Evolutionary conservation across 2,329 filamentous ascomycete species (phyloP).

Genomic region (Cryphonectria radicalis): DNA sequence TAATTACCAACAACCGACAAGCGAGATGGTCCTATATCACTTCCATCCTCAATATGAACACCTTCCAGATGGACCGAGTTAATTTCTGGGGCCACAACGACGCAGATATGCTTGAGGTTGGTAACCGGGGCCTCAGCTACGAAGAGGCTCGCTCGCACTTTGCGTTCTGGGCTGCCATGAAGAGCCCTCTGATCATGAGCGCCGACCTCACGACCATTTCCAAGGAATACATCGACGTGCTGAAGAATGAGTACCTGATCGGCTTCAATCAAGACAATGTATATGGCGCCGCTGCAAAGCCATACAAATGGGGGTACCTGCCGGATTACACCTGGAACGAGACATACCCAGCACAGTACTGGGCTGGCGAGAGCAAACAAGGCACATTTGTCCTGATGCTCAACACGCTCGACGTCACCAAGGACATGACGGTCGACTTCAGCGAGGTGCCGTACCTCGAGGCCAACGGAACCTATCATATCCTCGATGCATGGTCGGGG

Average conservation of each 20-base stretch:
- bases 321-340: constrained; percentile 54
- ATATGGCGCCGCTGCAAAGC: constrained; percentile 47
- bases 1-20: constrained; percentile 39
- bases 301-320: constrained; percentile 55
- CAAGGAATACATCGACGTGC: constrained; percentile 43
- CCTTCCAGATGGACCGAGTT: constrained; percentile 47
- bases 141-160: constrained; percentile 55
- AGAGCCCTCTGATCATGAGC: constrained; percentile 55
- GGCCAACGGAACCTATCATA: constrained; percentile 18
- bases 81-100: constrained; percentile 57
- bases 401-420: constrained; percentile 42
- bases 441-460: constrained; percentile 44
- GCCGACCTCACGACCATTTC: constrained; percentile 44
- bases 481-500: constrained; percentile 18
- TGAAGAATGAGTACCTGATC: constrained; percentile 47
- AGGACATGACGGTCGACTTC: constrained; percentile 45
- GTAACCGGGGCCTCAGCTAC: constrained; percentile 51
- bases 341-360: constrained; percentile 53
- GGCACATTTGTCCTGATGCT: constrained; percentile 53
- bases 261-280: constrained; percentile 52
- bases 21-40: constrained; percentile 20
- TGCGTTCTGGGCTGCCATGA: constrained; percentile 55
- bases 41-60: constrained; percentile 44
- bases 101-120: constrained; percentile 55
- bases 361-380: constrained; percentile 47